These are phyloP conservation scores for Coelastrella sp. DNA, from an alignment of 139 green algal genomes.

Conservation along the genomic window DNA sequence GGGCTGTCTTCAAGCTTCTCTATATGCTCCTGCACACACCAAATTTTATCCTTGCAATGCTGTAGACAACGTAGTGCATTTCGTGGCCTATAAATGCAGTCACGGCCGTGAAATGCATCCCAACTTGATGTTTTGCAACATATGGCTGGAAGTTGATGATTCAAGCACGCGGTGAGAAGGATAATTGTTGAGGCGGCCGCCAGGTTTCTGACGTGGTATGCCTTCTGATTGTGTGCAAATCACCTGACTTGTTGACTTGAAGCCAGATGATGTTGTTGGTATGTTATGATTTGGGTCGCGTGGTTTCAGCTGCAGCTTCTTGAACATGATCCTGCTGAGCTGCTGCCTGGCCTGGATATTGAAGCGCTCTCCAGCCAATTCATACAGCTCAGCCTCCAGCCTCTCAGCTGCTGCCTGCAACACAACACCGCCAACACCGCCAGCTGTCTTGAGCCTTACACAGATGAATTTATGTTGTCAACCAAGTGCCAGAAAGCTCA, in stretches of 20 bases:
- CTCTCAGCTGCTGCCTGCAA: background rate
- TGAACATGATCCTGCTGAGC: constrained; percentile 3
- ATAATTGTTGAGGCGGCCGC: too few relatives aligned
- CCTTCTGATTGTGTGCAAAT: background rate
- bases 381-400: constrained; percentile 9
- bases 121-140: too few relatives aligned
- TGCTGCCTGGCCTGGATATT: constrained; percentile 10
- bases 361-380: background rate
- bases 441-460: background rate
- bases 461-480: background rate
- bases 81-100: too few relatives aligned
- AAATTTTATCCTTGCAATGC: background rate
- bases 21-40: background rate
- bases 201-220: too few relatives aligned
- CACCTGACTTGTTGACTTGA: constrained; percentile 6
- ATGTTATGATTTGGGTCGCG: background rate
- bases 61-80: too few relatives aligned
- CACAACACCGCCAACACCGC: background rate
- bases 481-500: background rate
- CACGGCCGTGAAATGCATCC: too few relatives aligned
- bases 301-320: constrained; percentile 17
- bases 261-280: background rate
- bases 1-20: constrained; percentile 8
- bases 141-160: too few relatives aligned
- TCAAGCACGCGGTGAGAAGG: too few relatives aligned